phyloP scores from a whole-genome alignment of 2,329 filamentous ascomycete species.

The Rhinocladiella similis region DNA sequence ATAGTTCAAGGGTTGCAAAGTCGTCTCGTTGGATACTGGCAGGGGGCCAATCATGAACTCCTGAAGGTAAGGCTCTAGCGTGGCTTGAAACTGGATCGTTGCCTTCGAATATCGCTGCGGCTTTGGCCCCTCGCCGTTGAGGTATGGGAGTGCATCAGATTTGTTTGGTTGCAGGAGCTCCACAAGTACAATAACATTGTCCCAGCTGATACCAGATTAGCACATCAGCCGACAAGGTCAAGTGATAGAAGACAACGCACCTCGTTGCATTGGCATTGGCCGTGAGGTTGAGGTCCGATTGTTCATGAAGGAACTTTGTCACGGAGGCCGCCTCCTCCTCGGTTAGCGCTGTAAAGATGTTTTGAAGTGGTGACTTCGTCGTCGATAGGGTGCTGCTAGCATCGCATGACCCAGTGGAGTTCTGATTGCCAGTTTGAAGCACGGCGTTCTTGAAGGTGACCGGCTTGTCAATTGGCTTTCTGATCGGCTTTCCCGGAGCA shows the following conservation, averaged over 20 bases:
- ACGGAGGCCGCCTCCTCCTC: conserved; percentile 14
- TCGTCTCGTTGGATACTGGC: conserved; percentile 43
- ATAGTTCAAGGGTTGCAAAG: conserved; percentile 30
- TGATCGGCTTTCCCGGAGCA: neutral
- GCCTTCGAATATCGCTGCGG: conserved; percentile 49
- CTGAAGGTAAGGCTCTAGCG: conserved; percentile 14
- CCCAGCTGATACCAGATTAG: neutral
- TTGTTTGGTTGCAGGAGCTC: conserved; percentile 41
- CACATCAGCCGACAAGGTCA: neutral
- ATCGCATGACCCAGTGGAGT: neutral
- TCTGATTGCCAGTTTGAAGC: neutral
- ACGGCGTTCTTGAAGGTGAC: neutral
- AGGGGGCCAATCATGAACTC: conserved; percentile 53
- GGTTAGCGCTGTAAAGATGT: conserved; percentile 13
- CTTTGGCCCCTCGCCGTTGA: conserved; percentile 38
- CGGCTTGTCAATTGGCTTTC: neutral
- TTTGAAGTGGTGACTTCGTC: conserved; percentile 8
- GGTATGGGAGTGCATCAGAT: conserved; percentile 45
- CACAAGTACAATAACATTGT: conserved; percentile 5
- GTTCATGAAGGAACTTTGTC: conserved; percentile 12
- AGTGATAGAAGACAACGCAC: neutral
- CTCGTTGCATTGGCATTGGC: conserved; percentile 12
- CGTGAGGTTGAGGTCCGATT: conserved; percentile 14
- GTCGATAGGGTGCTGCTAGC: neutral
- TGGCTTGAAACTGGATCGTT: conserved; percentile 37